Evolutionary conservation across 306 rosid species (phyloP).

Genomic region (Vigna nakashimae): DNA sequence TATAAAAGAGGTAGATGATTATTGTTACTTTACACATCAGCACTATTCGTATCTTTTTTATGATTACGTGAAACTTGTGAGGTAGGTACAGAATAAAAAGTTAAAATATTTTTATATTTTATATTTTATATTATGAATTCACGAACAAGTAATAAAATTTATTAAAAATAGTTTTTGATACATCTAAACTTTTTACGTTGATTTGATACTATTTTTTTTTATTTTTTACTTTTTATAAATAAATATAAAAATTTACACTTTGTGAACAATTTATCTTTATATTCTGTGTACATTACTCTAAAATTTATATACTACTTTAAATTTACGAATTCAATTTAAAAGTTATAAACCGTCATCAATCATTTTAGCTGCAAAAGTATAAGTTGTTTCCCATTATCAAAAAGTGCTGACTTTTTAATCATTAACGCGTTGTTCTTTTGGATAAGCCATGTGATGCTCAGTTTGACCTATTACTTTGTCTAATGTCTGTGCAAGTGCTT

Average conservation of each 20-base stretch:
- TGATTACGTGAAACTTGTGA: neutral
- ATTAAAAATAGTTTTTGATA: too few species aligned
- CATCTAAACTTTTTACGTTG: too few species aligned
- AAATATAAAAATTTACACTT: too few species aligned
- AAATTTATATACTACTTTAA: neutral
- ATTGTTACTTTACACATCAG: neutral
- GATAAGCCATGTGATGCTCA: neutral
- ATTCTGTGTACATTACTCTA: too few species aligned
- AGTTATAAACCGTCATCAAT: neutral
- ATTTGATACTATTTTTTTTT: too few species aligned
- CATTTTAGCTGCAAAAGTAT: neutral
- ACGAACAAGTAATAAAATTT: neutral
- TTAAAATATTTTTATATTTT: too few species aligned
- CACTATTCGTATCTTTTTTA: neutral
- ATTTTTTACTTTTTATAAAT: too few species aligned
- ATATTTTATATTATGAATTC: neutral
- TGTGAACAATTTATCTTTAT: too few species aligned
- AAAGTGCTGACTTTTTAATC: slow-evolving; percentile 7
- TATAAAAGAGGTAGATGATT: neutral
- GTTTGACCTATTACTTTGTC: slow-evolving; percentile 4
- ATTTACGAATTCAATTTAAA: neutral
- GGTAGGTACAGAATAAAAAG: too few species aligned
- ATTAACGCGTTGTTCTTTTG: neutral
- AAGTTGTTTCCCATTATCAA: neutral
- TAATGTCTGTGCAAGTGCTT: too few species aligned